Evolutionary conservation across 345 rosid species (phyloP).

Genomic region (Pistacia integerrima): DNA sequence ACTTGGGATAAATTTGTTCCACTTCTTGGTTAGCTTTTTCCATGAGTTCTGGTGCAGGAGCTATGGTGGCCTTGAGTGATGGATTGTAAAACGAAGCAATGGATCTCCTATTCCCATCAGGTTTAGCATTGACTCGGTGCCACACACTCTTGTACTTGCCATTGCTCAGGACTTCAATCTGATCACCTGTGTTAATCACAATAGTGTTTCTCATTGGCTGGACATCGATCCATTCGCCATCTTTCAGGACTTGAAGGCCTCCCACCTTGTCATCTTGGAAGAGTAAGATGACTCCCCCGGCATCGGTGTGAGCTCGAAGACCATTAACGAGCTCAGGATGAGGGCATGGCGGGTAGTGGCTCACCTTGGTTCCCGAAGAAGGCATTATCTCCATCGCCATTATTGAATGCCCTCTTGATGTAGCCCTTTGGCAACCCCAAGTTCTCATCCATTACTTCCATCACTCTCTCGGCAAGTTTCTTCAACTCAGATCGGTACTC

Average conservation of each 20-base stretch:
- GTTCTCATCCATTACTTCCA: slow-evolving; percentile 93
- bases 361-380: slow-evolving; percentile 86
- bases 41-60: slow-evolving; percentile 53
- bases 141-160: slow-evolving; percentile 87
- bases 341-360: slow-evolving; percentile 97
- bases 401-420: slow-evolving; percentile 63
- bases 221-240: slow-evolving; percentile 80
- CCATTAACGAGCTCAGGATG: slow-evolving; percentile 68
- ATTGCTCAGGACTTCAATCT: slow-evolving; percentile 86
- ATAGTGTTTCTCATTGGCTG: slow-evolving; percentile 72
- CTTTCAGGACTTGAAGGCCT: slow-evolving; percentile 88
- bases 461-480: slow-evolving; percentile 65
- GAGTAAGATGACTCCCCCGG: slow-evolving; percentile 87
- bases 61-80: slow-evolving; percentile 69
- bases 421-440: slow-evolving; percentile 63
- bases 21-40: slow-evolving; percentile 25
- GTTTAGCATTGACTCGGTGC: slow-evolving; percentile 69
- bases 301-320: slow-evolving; percentile 92
- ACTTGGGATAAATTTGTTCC: slow-evolving; percentile 55
- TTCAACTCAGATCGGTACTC: slow-evolving; percentile 73
- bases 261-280: slow-evolving; percentile 81
- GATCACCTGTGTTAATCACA: slow-evolving; percentile 91
- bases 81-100: slow-evolving; percentile 93
- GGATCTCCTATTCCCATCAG: slow-evolving; percentile 69
- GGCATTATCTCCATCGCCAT: slow-evolving; percentile 49